Evolutionary conservation across 352 stramenopile genomes (phyloP), one percentile per base, ranked within the genome.

Genomic region (Plasmopara muralis): DNA sequence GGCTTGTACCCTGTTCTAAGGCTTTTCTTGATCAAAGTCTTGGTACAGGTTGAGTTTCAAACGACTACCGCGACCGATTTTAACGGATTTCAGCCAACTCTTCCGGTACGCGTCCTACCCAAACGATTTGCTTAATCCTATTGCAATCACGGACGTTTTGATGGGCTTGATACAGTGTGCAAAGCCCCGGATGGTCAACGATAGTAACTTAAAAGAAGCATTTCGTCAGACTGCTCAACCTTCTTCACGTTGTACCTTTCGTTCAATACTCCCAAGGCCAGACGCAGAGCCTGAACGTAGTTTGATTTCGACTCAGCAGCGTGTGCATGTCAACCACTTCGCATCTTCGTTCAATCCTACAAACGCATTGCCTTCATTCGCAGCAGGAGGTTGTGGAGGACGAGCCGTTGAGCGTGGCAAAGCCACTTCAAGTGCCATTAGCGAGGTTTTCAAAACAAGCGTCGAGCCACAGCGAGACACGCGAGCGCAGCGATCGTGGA

Each of bases 381-480:
- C 20, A 25, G 20, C 20, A 25, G 20, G 81, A 14, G 74, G 76
- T 0, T 43, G 62, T 10, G 69, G 72, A 14, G 74, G 75, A 8
- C 52, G 55, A 43, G 56, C 56, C 9, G 46, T 78, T 9, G 77
- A 89, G 46, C 73, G 70, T 28, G 75, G 82, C 37, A 89, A 88
- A 34, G 74, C 73, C 12, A 67, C 64, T 6, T 87, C 78, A 7
- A 74, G 78, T 3, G 68, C 68, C 9, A 83, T 82, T 55, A 75
- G 78, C 4, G 79, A 92, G 56, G 63, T 83, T 8, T 88, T 75
- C 62, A 71, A 56, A 35, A 69, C 64, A 25, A 80, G 62, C 47
- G 28, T 44, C 0, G 82, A 92, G 15, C 82, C 82, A 5, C 75
- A 92, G 46, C 55, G 64, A 47, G 82, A 92, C 53, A 90, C 82